Conservation (phyloP, 2,329 filamentous ascomycete genomes). For the Ceratocystis variospora region DNA sequence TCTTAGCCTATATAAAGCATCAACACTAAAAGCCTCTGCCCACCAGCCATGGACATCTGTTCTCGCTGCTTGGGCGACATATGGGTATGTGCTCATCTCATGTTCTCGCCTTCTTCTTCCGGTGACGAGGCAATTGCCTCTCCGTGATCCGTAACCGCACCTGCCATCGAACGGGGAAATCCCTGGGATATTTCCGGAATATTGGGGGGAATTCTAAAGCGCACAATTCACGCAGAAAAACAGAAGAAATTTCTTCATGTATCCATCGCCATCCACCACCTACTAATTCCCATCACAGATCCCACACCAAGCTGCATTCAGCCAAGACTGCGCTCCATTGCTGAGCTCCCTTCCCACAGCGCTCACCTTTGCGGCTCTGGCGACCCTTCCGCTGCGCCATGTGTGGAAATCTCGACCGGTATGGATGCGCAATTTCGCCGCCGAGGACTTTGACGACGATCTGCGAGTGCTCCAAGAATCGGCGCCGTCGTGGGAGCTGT, state of each 20-base stretch:
- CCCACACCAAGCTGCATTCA: slow-evolving; percentile 5
- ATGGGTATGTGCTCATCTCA: slow-evolving; percentile 2
- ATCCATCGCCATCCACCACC: neutral
- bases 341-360: slow-evolving; percentile 6
- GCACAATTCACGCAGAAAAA: neutral
- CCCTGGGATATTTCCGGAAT: neutral
- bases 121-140: neutral
- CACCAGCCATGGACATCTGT: slow-evolving; percentile 5
- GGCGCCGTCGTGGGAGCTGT: neutral
- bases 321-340: slow-evolving; percentile 8
- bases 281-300: neutral
- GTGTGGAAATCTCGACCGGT: neutral
- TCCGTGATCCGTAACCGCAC: neutral
- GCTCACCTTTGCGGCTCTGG: neutral
- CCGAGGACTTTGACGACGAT: slow-evolving; percentile 6
- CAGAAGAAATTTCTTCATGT: neutral
- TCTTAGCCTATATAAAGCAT: neutral
- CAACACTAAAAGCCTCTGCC: neutral
- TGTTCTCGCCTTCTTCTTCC: neutral
- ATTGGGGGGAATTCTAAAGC: neutral
- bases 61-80: neutral
- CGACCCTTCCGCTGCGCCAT: neutral
- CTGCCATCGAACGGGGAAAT: neutral
- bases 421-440: slow-evolving; percentile 9
- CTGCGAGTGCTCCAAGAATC: neutral